phyloP scores from a whole-genome alignment of 306 rosid genomes.

The Trifolium fragiferum region DNA sequence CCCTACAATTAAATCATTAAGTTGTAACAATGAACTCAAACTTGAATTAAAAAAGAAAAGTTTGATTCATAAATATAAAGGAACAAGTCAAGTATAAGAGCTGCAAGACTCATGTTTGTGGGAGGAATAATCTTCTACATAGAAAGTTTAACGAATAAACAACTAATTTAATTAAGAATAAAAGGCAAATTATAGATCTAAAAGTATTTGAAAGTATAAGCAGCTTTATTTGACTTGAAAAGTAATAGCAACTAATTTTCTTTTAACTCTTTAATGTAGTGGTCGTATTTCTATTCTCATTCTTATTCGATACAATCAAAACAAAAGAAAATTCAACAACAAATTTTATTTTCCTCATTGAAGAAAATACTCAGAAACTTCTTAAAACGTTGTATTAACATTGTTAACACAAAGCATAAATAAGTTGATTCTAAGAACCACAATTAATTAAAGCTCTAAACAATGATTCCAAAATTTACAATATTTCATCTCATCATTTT shows the following conservation, averaged over 20 bases:
- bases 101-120: too few species aligned
- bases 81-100: too few species aligned
- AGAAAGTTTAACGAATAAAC: too few species aligned
- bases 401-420: not conserved
- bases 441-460: not conserved
- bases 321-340: not conserved
- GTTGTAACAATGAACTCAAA: too few species aligned
- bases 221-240: not conserved
- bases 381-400: not conserved
- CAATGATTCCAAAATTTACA: constrained; percentile 31
- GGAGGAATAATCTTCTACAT: too few species aligned
- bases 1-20: too few species aligned
- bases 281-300: not conserved
- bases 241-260: not conserved
- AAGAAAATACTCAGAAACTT: not conserved
- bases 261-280: not conserved
- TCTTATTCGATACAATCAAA: not conserved
- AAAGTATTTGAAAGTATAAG: too few species aligned
- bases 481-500: not conserved
- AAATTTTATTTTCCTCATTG: not conserved
- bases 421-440: not conserved
- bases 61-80: too few species aligned
- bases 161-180: too few species aligned
- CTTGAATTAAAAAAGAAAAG: too few species aligned
- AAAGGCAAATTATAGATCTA: too few species aligned